phyloP scores from a whole-genome alignment of 1,139 yeast species.

The Geotrichum klebahnii region DNA sequence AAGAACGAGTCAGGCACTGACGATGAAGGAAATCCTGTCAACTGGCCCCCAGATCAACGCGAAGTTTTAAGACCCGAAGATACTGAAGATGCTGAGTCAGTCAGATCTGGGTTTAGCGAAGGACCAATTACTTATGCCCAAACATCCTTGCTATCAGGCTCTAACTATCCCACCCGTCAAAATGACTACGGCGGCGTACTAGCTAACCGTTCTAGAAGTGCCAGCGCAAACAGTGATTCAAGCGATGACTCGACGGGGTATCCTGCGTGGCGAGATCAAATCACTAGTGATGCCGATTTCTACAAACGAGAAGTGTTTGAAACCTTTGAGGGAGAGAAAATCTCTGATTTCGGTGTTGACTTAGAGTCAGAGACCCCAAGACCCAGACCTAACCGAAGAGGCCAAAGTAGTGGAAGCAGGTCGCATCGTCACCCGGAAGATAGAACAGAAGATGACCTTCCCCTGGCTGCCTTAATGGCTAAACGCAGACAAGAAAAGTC shows the following conservation, averaged over 20 bases:
- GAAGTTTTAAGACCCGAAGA: slow-evolving; percentile 16
- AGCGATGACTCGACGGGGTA: slow-evolving; percentile 22
- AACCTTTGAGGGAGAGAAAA: slow-evolving; percentile 74
- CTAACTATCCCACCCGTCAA: neutral
- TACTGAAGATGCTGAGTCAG: slow-evolving; percentile 1
- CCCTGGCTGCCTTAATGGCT: slow-evolving; percentile 22
- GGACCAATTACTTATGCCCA: slow-evolving; percentile 19
- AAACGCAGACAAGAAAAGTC: slow-evolving; percentile 20
- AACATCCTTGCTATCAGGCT: neutral
- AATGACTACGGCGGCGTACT: neutral
- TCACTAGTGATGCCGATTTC: slow-evolving; percentile 32
- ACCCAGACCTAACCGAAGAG: slow-evolving; percentile 1
- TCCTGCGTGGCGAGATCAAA: slow-evolving; percentile 27
- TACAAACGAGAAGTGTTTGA: slow-evolving; percentile 56
- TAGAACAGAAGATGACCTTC: slow-evolving; percentile 20
- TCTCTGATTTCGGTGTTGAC: slow-evolving; percentile 87
- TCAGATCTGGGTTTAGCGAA: slow-evolving; percentile 3
- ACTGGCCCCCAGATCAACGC: slow-evolving; percentile 82
- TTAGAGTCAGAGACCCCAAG: slow-evolving; percentile 50
- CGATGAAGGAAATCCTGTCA: slow-evolving; percentile 35
- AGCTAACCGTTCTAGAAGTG: slow-evolving; percentile 21
- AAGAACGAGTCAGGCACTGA: slow-evolving; percentile 55
- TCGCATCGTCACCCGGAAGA: neutral
- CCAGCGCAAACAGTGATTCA: slow-evolving; percentile 29
- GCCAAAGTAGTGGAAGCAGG: neutral